phyloP scores from a whole-genome alignment of 768 basidiomycete species.

The Clavaria fumosa region DNA sequence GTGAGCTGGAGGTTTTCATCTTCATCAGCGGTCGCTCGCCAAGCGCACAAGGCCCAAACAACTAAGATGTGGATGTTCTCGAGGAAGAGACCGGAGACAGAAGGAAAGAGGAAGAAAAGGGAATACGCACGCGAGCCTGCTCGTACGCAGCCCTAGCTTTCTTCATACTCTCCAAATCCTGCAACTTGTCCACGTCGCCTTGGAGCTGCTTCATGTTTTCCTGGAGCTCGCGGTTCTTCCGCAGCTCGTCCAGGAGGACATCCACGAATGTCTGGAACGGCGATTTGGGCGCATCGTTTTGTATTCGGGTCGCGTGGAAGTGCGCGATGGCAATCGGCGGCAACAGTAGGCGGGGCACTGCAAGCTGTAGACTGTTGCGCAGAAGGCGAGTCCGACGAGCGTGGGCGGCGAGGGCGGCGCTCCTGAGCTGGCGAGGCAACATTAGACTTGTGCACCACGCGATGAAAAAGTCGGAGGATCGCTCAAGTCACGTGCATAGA shows the following conservation, averaged over 20 bases:
- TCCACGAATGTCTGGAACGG: slow-evolving; percentile 96
- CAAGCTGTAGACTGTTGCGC: slow-evolving; percentile 13
- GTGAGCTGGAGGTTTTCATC: slow-evolving; percentile 39
- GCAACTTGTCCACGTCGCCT: slow-evolving; percentile 93
- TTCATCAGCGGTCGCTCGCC: too few species aligned
- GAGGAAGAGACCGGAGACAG: slow-evolving; percentile 5
- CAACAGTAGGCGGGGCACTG: slow-evolving; percentile 26
- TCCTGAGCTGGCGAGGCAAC: background rate
- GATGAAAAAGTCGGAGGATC: too few species aligned
- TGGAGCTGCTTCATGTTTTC: slow-evolving; percentile 95
- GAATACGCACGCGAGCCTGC: slow-evolving; percentile 63
- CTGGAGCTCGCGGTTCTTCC: slow-evolving; percentile 88
- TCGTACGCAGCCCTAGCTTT: slow-evolving; percentile 85
- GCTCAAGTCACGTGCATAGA: too few species aligned
- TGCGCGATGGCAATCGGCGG: slow-evolving; percentile 17
- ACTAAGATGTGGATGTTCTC: too few species aligned
- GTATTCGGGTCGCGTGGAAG: slow-evolving; percentile 53
- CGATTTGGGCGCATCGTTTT: slow-evolving; percentile 64
- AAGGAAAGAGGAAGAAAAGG: slow-evolving; percentile 5
- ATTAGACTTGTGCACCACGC: too few species aligned
- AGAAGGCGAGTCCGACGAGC: background rate
- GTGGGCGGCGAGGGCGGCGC: background rate
- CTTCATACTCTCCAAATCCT: slow-evolving; percentile 95
- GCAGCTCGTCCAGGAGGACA: slow-evolving; percentile 79
- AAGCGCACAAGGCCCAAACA: too few species aligned